Conservation (phyloP, 176 grass and related monocot species). For the Phoenix dactylifera region DNA sequence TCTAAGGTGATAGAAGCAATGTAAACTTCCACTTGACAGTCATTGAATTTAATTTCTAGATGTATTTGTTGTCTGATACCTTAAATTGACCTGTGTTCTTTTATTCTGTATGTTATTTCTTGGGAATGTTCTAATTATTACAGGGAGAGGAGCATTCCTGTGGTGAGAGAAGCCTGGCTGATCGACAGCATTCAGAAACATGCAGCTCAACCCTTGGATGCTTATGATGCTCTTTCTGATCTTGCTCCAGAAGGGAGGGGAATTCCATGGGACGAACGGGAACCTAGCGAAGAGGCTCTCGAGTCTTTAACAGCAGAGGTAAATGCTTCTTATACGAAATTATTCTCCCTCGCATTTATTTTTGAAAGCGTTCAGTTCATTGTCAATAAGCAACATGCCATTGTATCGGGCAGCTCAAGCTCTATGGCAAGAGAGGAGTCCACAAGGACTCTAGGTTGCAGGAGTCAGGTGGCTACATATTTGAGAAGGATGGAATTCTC, state of each 20-base stretch:
- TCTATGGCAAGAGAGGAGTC: slow-evolving; percentile 57
- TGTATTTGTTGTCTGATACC: too few relatives aligned
- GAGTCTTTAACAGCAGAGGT: slow-evolving; percentile 68
- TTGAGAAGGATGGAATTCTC: slow-evolving; percentile 66
- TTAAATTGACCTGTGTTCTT: too few relatives aligned
- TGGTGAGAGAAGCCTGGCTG: slow-evolving; percentile 84
- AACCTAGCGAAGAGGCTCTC: slow-evolving; percentile 49
- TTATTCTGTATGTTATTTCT: too few relatives aligned
- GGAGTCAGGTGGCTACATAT: slow-evolving; percentile 50
- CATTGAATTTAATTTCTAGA: too few relatives aligned
- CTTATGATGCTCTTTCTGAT: slow-evolving; percentile 74
- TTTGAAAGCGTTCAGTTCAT: too few relatives aligned
- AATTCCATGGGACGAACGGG: slow-evolving; percentile 45
- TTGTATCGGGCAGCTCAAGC: slow-evolving; percentile 47
- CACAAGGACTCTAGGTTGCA: slow-evolving; percentile 59
- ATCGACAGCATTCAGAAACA: slow-evolving; percentile 68
- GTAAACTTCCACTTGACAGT: slow-evolving; percentile 22
- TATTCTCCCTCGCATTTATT: too few relatives aligned
- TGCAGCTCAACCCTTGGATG: slow-evolving; percentile 45
- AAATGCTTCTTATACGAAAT: too few relatives aligned
- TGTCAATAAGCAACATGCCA: too few relatives aligned
- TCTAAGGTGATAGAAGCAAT: slow-evolving; percentile 67
- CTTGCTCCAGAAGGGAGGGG: slow-evolving; percentile 48
- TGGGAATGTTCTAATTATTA: too few relatives aligned
- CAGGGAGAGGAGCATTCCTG: slow-evolving; percentile 60